These are phyloP conservation scores for Nannizziopsis arthrosporioides DNA, from an alignment of 2,329 filamentous ascomycete species.

Conservation along the genomic window DNA sequence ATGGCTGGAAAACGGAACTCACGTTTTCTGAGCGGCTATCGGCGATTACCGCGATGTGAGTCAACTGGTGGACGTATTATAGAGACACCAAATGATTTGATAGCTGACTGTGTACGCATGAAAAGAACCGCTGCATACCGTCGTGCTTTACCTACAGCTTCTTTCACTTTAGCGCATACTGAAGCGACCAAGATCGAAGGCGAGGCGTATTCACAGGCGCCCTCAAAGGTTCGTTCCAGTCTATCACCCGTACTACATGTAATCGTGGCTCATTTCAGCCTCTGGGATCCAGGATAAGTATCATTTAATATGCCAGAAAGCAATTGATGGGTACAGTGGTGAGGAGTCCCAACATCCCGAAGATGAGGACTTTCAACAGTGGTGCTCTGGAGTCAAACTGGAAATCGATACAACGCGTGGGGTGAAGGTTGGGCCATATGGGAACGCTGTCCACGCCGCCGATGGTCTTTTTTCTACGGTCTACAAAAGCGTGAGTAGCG, in stretches of 20 bases:
- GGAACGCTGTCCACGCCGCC: slow-evolving; percentile 44
- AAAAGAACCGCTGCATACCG: slow-evolving; percentile 35
- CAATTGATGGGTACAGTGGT: slow-evolving; percentile 25
- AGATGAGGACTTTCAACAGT: slow-evolving; percentile 16
- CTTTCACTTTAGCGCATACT: slow-evolving; percentile 39
- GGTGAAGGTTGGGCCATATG: slow-evolving; percentile 44
- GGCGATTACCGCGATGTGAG: slow-evolving; percentile 52
- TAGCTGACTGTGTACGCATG: background rate
- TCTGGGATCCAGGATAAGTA: slow-evolving; percentile 45
- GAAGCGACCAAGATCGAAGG: slow-evolving; percentile 55
- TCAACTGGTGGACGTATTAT: slow-evolving; percentile 13
- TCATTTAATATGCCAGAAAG: slow-evolving; percentile 32
- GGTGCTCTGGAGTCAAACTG: slow-evolving; percentile 17
- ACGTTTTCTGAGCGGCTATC: slow-evolving; percentile 51
- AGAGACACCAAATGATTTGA: background rate
- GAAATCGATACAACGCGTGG: slow-evolving; percentile 23
- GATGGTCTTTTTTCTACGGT: slow-evolving; percentile 73
- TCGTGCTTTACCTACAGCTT: slow-evolving; percentile 33
- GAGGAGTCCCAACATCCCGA: slow-evolving; percentile 15
- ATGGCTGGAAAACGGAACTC: slow-evolving; percentile 42
- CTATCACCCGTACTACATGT: background rate
- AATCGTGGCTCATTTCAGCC: background rate
- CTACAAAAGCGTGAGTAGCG: slow-evolving; percentile 51
- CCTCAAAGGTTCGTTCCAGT: slow-evolving; percentile 25
- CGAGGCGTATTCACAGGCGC: slow-evolving; percentile 29